Percentiles rank a stretch among this genome's conserved stretches.
phyloP scores from a whole-genome alignment of 83 land plant genomes.

The Diphasiastrum complanatum region DNA sequence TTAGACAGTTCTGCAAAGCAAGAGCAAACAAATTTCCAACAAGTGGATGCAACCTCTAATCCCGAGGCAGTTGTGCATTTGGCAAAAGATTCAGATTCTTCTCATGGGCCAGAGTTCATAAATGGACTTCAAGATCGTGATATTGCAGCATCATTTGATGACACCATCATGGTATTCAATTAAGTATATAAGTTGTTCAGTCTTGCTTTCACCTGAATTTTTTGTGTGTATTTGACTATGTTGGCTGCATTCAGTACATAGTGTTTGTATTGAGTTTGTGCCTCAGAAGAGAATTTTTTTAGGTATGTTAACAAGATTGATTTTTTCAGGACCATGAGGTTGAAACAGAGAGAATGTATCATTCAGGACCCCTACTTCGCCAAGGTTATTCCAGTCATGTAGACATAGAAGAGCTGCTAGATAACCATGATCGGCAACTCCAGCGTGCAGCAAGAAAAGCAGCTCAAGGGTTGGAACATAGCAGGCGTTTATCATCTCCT shows the following conservation, averaged over 20 bases:
- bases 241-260: background rate
- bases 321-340: slow-evolving; percentile 5
- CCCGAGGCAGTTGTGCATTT: no score
- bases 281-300: background rate
- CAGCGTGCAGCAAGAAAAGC: slow-evolving; percentile 10
- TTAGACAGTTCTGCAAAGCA: background rate
- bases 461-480: no score
- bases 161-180: no score
- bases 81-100: no score
- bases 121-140: no score
- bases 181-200: no score
- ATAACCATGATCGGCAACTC: slow-evolving; percentile 12
- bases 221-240: background rate
- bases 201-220: background rate
- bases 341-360: slow-evolving; percentile 2
- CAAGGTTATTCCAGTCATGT: background rate
- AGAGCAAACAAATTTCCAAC: background rate
- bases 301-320: background rate
- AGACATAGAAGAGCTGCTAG: slow-evolving; percentile 13
- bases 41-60: background rate
- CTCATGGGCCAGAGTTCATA: no score
- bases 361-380: slow-evolving; percentile 9
- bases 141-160: no score
- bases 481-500: no score
- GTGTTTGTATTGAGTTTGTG: background rate